Evolutionary conservation across 768 basidiomycete species (phyloP), one percentile per base, ranked within the genome.

Genomic region (Mycena pura): DNA sequence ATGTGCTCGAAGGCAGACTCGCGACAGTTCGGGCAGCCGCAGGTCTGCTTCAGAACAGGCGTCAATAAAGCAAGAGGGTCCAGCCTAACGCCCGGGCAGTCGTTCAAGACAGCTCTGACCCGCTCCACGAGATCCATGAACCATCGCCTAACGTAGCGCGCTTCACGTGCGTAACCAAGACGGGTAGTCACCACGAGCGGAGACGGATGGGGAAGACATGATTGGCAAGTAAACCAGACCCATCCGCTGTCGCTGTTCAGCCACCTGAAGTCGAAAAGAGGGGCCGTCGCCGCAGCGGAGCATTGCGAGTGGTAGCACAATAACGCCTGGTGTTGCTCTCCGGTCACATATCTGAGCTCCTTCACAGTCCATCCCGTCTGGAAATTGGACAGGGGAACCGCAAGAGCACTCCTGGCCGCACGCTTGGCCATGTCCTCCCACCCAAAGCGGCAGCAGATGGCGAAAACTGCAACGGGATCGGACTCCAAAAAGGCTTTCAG

Each of bases 191-290:
- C 17, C 17, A n/a, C 13, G 14, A 21, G 25, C 5, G 49, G 34
- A 3, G 36, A 25, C 1, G 49, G 49, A 13, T 50, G 49, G 5
- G 49, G 36, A 27, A 28, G 36, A 21, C 49, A 50, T 9, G 36
- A 17, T 13, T 50, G 49, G 36, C 49, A 50, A n/a, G 24, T 50
- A n/a, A 50, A 50, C 49, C 49, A 50, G 24, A 50, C 25, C 49
- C 49, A 50, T 15, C 22, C 32, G 22, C 29, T 13, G 5, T 50
- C 36, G 15, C 4, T 27, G n/a, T 25, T 39, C 36, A 38, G 10
- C 48, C 48, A 50, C 34, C 22, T 25, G 13, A 50, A 27, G 19
- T 38, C 36, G 13, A 8, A 24, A 17, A 38, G 5, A 38, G 27
- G 7, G 9, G 31, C 31, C 8, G 34, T 11, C 21, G 24, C 48